Base-by-base conservation (phyloP, 495 filamentous ascomycete genomes). In the Xylaria castorea region DNA sequence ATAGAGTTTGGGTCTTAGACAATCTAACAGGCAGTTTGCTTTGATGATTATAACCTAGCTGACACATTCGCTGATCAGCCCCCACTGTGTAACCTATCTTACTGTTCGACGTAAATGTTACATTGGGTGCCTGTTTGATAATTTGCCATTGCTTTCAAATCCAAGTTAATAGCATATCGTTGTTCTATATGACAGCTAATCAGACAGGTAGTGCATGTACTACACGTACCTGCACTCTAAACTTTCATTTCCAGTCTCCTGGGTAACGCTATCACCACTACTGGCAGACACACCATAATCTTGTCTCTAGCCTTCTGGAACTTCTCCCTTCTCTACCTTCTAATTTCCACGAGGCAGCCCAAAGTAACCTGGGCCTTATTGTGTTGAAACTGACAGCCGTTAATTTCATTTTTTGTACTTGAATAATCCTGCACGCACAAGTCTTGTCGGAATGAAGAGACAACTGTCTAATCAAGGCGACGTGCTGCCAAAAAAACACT, bases 1-100 rank as follows among this genome's bases (percentile, higher is more conserved):
- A 30, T 67, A 46, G 36, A 58, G 42, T 65, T 48, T 65, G 40
- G 27, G 62, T 16, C 38, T 46, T 7, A 48, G 20, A 65, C 62
- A 46, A 30, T 11, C 1, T 34, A 11, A 48, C 22, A 65, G n/a
- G 62, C 38, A 50, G 27, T 65, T 48, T 65, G 38, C 61, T 42
- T 64, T 46, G 36, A 40, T 25, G 1, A 4, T 11, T 12, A 51
- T 6, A 11, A 25, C n/a, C 22, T 30, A 14, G 25, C 25, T 27
- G 9, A 14, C 25, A 27, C 51, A 55, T 55, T 22, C 51, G 27
- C 12, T 27, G 8, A 40, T 40, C 38, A 42, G 38, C 38, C 38
- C 9, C 9, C 36, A 38, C 36, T n/a, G n/a, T n/a, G n/a, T n/a
- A n/a, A n/a, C n/a, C n/a, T n/a, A n/a, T n/a, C n/a, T n/a, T n/a